Base-by-base conservation (phyloP, 2,329 filamentous ascomycete genomes). In the Aphanocladium album region DNA sequence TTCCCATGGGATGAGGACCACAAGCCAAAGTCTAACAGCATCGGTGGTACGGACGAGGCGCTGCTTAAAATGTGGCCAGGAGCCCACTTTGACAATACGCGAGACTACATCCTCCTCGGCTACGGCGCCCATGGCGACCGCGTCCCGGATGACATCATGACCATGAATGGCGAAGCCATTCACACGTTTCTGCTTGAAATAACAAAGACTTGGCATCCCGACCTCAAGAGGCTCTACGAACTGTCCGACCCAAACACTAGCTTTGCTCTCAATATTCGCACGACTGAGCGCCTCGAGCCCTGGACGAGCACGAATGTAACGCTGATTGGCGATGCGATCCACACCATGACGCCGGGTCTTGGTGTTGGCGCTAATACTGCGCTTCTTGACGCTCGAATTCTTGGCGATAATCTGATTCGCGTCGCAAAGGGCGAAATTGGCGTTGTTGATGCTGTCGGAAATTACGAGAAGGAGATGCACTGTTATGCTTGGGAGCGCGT, bases 311-410 rank as follows among this genome's bases (percentile, higher is more conserved):
- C 62, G 11, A 54, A 43, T 46, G 61, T 67, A 3, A 63, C 63
- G 1, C 52, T 69, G 6, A 49, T 68, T 6, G 67, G 67, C 17
- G 67, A 69, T 49, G 64, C 66, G 1, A 64, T 65, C 35, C 67
- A 69, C 53, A 63, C 65, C 52, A 69, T 68, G 66, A 60, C 65
- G 2, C 67, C 67, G 1, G 62, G 62, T 7, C 60, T 64, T 1
- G 65, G 62, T 21, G 62, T 65, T n/a, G 65, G 65, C 23, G 65
- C 64, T 17, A 65, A 65, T 51, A 63, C 62, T 5, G 65, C 64
- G 6, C 60, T 66, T 25, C 60, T 65, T 21, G 65, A 66, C 25
- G 63, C 63, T 4, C 61, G 61, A 14, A 62, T 63, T 25, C 62
- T 63, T 2, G 56, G 56, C 16, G 46, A 62, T 11, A 54, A 51